Conservation (phyloP, 306 rosid genomes). For the Urtica urens region DNA sequence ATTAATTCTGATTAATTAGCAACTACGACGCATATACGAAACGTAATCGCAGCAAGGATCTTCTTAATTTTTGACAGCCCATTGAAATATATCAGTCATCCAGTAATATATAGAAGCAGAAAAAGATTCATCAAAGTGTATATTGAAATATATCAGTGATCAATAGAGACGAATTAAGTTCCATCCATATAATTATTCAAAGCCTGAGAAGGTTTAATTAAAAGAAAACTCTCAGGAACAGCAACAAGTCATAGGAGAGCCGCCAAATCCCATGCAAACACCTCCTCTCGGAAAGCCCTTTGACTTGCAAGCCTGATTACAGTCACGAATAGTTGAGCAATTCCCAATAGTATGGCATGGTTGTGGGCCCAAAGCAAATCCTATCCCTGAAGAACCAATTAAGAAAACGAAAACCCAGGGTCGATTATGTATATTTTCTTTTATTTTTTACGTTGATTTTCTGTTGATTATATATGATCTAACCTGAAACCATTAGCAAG, state of each 20-base stretch:
- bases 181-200: not conserved
- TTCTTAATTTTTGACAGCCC: not conserved
- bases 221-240: not conserved
- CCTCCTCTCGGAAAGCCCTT: not conserved
- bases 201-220: not conserved
- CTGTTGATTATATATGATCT: not conserved
- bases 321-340: conserved; percentile 2
- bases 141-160: no score
- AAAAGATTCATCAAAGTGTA: no score
- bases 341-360: not conserved
- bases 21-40: no score
- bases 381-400: not conserved
- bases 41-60: no score
- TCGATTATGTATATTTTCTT: not conserved
- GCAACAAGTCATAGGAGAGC: not conserved
- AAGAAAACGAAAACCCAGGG: not conserved
- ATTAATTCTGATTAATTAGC: no score
- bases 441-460: not conserved
- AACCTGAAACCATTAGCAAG: conserved; percentile 6
- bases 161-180: not conserved
- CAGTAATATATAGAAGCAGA: no score
- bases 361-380: not conserved
- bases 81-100: no score
- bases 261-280: conserved; percentile 1
- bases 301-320: conserved; percentile 1